Evolutionary conservation across 2,329 filamentous ascomycete genomes (phyloP).

Genomic region (Phaeophleospora eucalypticola): DNA sequence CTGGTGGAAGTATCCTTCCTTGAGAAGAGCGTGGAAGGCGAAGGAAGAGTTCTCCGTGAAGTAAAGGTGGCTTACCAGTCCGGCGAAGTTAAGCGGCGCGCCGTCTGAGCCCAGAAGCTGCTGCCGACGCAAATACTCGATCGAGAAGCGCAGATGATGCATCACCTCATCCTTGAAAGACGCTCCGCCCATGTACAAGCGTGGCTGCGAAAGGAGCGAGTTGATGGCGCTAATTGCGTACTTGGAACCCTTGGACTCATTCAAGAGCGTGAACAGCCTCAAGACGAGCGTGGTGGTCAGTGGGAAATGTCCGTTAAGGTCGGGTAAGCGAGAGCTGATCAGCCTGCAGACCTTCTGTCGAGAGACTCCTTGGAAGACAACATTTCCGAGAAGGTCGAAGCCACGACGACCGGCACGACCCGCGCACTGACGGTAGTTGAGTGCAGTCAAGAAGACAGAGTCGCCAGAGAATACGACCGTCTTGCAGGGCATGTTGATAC

Average conservation of each 20-base stretch:
- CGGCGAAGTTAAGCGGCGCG: conserved; percentile 67
- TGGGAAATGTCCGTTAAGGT: conserved; percentile 73
- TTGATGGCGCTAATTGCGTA: conserved; percentile 62
- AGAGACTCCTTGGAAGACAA: conserved; percentile 68
- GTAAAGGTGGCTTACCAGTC: conserved; percentile 67
- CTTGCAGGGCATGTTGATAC: conserved; percentile 81
- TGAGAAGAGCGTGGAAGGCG: conserved; percentile 70
- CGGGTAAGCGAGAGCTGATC: conserved; percentile 68
- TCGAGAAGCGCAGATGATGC: conserved; percentile 75
- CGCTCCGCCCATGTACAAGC: conserved; percentile 66
- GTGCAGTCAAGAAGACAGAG: conserved; percentile 66
- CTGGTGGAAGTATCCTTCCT: conserved; percentile 64
- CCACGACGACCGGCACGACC: conserved; percentile 76
- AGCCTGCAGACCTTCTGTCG: conserved; percentile 61
- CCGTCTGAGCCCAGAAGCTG: conserved; percentile 60
- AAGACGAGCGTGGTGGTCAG: conserved; percentile 70
- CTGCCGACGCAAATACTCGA: conserved; percentile 71
- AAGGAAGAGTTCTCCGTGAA: conserved; percentile 72
- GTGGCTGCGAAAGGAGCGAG: conserved; percentile 64
- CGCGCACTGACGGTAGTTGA: conserved; percentile 73
- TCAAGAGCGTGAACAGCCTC: conserved; percentile 62
- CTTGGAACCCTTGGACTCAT: conserved; percentile 60
- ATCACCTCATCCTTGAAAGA: conserved; percentile 65
- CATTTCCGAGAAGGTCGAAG: conserved; percentile 75
- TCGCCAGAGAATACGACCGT: conserved; percentile 75